phyloP scores from a whole-genome alignment of 2,329 filamentous ascomycete genomes.

The Microascus cirrosus region DNA sequence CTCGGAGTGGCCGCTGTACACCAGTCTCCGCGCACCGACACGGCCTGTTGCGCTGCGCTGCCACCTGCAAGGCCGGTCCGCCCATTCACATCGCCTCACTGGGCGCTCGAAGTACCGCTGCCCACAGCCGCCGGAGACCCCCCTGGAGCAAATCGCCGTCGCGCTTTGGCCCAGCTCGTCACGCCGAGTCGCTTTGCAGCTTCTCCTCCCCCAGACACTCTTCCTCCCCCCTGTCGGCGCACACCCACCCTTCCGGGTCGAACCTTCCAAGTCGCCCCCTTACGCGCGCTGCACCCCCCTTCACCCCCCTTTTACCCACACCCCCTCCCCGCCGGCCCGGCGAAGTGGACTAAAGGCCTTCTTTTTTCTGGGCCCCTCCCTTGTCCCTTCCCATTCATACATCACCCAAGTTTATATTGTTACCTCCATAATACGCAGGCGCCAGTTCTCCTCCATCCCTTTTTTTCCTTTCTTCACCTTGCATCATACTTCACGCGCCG shows the following conservation, averaged over 20 bases:
- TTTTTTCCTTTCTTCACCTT: neutral
- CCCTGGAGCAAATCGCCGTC: neutral
- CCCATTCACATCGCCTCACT: slow-evolving; percentile 1
- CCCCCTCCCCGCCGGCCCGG: slow-evolving; percentile 3
- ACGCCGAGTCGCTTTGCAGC: neutral
- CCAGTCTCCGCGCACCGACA: neutral
- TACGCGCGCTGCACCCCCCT: slow-evolving; percentile 5
- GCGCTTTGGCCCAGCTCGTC: neutral
- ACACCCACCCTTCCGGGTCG: neutral
- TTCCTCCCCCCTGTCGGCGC: neutral
- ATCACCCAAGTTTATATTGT: slow-evolving; percentile 2
- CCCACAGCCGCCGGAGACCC: neutral
- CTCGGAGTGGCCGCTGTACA: neutral
- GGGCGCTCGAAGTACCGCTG: neutral
- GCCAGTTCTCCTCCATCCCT: neutral
- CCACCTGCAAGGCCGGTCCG: slow-evolving; percentile 2
- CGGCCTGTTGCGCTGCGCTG: slow-evolving; percentile 1
- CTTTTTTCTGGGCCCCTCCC: neutral
- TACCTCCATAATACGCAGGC: slow-evolving; percentile 1
- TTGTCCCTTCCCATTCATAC: slow-evolving; percentile 5
- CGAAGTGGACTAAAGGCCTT: neutral
- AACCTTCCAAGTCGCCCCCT: neutral
- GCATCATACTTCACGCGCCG: neutral
- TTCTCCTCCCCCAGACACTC: neutral
- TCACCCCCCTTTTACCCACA: neutral